phyloP scores from a whole-genome alignment of 345 rosid genomes.

The Lepidium africanum region DNA sequence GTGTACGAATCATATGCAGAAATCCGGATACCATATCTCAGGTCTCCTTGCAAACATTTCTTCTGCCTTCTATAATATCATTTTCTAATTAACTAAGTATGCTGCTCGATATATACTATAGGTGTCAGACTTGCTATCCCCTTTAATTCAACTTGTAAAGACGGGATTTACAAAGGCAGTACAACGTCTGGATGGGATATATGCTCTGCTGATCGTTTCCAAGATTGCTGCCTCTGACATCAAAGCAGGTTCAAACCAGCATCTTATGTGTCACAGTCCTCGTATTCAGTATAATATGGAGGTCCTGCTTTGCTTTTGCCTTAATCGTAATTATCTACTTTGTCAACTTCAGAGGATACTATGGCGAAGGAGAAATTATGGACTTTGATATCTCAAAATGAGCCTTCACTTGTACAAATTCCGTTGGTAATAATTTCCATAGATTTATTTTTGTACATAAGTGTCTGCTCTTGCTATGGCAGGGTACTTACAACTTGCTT shows the following conservation, averaged over 20 bases:
- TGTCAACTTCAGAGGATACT: conserved; percentile 61
- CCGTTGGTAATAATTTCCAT: conserved; percentile 43
- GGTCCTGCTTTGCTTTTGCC: background rate
- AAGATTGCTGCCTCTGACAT: conserved; percentile 82
- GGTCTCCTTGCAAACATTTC: conserved; percentile 35
- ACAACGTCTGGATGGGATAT: conserved; percentile 91
- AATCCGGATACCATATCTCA: conserved; percentile 58
- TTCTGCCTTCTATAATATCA: background rate
- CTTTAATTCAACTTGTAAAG: conserved; percentile 85
- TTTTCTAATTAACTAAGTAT: conserved; percentile 11
- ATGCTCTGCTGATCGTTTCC: conserved; percentile 71
- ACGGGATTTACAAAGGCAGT: conserved; percentile 83
- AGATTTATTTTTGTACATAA: background rate
- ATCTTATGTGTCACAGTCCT: background rate
- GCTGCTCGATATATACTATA: conserved; percentile 28
- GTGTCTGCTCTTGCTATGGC: background rate
- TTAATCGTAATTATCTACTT: conserved; percentile 13
- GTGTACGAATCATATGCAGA: conserved; percentile 53
- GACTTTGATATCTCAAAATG: conserved; percentile 81
- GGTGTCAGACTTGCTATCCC: conserved; percentile 74
- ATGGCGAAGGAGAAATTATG: conserved; percentile 83
- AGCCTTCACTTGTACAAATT: conserved; percentile 68
- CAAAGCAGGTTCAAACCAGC: conserved; percentile 60
- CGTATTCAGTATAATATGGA: background rate
- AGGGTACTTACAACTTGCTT: background rate